Conservation (phyloP, 2,329 filamentous ascomycete species). For the Ophiostoma fasciatum region DNA sequence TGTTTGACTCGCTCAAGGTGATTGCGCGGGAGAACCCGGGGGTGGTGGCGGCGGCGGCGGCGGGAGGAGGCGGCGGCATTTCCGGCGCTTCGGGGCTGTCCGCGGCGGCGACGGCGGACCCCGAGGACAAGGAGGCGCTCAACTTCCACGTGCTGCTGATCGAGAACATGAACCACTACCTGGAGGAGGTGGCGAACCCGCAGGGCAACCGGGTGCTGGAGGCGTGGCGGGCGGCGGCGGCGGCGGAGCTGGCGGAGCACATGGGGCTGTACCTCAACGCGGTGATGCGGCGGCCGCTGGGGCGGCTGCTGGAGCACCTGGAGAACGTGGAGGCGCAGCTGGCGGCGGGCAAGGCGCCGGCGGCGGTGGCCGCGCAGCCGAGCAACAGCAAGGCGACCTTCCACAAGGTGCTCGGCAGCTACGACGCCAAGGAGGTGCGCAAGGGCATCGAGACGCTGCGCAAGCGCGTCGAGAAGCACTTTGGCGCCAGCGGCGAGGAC, state of each 20-base stretch:
- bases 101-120: constrained; percentile 29
- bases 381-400: constrained; percentile 72
- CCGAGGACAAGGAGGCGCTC: constrained; percentile 87
- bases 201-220: constrained; percentile 60
- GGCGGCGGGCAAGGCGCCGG: constrained; percentile 41
- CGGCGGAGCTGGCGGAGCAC: constrained; percentile 69
- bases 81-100: background rate
- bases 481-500: constrained; percentile 22
- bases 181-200: constrained; percentile 71
- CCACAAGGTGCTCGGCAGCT: constrained; percentile 68
- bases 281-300: constrained; percentile 77
- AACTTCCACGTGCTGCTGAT: constrained; percentile 97
- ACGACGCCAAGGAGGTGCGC: constrained; percentile 72
- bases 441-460: constrained; percentile 81
- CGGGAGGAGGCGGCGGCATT: background rate
- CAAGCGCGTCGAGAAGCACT: constrained; percentile 94
- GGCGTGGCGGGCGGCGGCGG: constrained; percentile 68
- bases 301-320: constrained; percentile 80
- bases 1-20: constrained; percentile 94
- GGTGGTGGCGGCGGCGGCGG: constrained; percentile 16
- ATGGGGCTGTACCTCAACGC: constrained; percentile 75
- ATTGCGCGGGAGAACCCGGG: constrained; percentile 60
- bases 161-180: constrained; percentile 97
- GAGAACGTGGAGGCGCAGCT: constrained; percentile 72
- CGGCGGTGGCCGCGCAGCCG: constrained; percentile 60